Evolutionary conservation across 352 stramenopile species (phyloP), one percentile per base, ranked within the genome.

Genomic region (Pythium apleroticum): DNA sequence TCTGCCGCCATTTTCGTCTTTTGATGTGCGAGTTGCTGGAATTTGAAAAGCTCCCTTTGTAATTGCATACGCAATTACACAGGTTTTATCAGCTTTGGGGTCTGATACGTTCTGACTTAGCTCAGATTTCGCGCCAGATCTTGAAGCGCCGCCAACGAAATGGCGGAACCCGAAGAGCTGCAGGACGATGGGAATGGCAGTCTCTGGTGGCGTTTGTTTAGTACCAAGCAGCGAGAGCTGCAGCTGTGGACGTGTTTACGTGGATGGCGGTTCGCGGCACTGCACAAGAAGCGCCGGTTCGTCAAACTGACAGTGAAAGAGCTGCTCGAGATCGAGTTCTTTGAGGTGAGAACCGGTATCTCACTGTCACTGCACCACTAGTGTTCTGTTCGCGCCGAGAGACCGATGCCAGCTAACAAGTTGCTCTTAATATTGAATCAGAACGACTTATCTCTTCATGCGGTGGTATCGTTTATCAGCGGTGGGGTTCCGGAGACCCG

Each of bases 301-400:
- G 24, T 59, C 0, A 24, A 55, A 27, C 57, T 72, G 6, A 66
- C 66, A 0, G 33, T 57, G 12, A 63, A 61, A 27, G 77, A 84
- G 43, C 66, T 60, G 67, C 78, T 78, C 37, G 60, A 75, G 22
- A 46, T 77, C 25, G 64, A 73, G 28, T 88, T 88, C 64, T 78
- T 86, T n/a, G 71, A 91, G 76, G 81, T 87, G 12, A n/a, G 10
- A 33, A 19, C n/a, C n/a, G n/a, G n/a, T n/a, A n/a, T n/a, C n/a
- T n/a, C n/a, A n/a, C n/a, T n/a, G n/a, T n/a, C n/a, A n/a, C n/a
- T n/a, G n/a, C n/a, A n/a, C n/a, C n/a, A n/a, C n/a, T n/a, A n/a
- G n/a, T n/a, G n/a, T n/a, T 33, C 10, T 33, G 30, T 33, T 10
- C 30, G 30, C 30, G 5, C 30, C 30, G 10, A 33, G 30, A 5